A percentile compares a stretch with the other conserved stretches of the same genome.
These are phyloP conservation scores for Sporothrix dimorphospora DNA, from an alignment of 2,329 filamentous ascomycete species.

Conservation along the genomic window DNA sequence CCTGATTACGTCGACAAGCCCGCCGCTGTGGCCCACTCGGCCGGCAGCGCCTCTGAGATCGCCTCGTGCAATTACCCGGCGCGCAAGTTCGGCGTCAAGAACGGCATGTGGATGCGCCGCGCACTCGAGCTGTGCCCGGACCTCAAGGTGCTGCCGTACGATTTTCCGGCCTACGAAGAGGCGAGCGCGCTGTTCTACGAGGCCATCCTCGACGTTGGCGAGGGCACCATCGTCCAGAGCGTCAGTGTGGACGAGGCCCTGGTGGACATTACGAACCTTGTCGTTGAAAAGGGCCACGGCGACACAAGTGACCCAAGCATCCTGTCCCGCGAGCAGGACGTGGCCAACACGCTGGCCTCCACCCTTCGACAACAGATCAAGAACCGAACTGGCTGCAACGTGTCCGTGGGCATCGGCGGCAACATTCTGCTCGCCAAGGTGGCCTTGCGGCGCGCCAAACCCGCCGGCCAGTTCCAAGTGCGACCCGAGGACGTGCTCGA, in stretches of 20 bases:
- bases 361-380: constrained; percentile 71
- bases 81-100: constrained; percentile 82
- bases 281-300: constrained; percentile 63
- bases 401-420: constrained; percentile 88
- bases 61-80: constrained; percentile 97
- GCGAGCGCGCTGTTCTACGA: constrained; percentile 88
- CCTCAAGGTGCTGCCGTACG: constrained; percentile 89
- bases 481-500: constrained; percentile 77
- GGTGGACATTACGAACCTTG: constrained; percentile 75
- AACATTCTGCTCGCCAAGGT: constrained; percentile 93
- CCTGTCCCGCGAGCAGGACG: constrained; percentile 76
- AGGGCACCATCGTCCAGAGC: constrained; percentile 74
- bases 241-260: constrained; percentile 96
- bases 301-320: constrained; percentile 65
- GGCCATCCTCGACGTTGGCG: constrained; percentile 76
- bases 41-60: constrained; percentile 86
- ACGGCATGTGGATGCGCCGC: constrained; percentile 99
- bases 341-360: constrained; percentile 71
- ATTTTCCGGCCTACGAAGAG: constrained; percentile 92
- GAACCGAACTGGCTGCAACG: constrained; percentile 76
- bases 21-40: constrained; percentile 84
- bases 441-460: constrained; percentile 88
- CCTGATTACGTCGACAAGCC: constrained; percentile 80
- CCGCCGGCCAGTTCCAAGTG: constrained; percentile 88
- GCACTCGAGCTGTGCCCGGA: constrained; percentile 82